Base-by-base conservation (phyloP, 441 rosid genomes). In the Pelargonium myrrhifolium region DNA sequence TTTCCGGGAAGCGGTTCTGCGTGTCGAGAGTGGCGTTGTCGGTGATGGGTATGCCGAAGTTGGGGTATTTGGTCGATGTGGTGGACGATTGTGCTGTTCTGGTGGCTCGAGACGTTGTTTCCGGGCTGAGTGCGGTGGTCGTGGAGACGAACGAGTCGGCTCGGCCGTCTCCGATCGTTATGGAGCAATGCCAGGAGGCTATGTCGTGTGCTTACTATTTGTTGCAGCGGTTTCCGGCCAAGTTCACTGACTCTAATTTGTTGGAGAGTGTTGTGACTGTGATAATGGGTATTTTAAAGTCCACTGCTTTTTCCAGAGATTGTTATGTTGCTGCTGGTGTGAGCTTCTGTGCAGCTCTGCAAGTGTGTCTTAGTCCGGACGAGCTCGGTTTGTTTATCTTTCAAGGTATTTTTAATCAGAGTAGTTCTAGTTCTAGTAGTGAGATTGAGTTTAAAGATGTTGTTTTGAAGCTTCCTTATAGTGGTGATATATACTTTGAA, bases 131-230 rank as follows among this genome's bases (percentile, higher is more conserved):
- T 37, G 73, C 81, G 67, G 89, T 91, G 7, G 75, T 94, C 67
- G 80, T 65, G 49, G 94, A 88, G 79, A 77, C 78, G 39, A 75
- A 81, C 66, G 85, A 76, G 75, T 77, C 75, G 78, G 90, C 87
- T 71, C 83, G 97, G 78, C 93, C 94, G 47, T 89, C 99, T 66
- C 97, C 99, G 20, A 74, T 82, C 77, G 94, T 86, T 26, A 79
- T 94, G 94, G 97, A 94, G 89, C 97, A 94, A 72, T 89, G 94
- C 70, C 97, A 94, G 75, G 99, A 91, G 75, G 88, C 91, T 67
- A 69, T 91, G 81, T 94, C 99, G 72, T 91, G 99, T 67, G 80
- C 85, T 72, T 91, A 94, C 77, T 91, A 94, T 84, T 81, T 94
- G 85, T 83, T 91, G 61, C 99, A 91, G 81, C 84, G 91, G 65